Evolutionary conservation across 1,139 yeast genomes (phyloP).

Genomic region (Lodderomyces elongisporus): DNA sequence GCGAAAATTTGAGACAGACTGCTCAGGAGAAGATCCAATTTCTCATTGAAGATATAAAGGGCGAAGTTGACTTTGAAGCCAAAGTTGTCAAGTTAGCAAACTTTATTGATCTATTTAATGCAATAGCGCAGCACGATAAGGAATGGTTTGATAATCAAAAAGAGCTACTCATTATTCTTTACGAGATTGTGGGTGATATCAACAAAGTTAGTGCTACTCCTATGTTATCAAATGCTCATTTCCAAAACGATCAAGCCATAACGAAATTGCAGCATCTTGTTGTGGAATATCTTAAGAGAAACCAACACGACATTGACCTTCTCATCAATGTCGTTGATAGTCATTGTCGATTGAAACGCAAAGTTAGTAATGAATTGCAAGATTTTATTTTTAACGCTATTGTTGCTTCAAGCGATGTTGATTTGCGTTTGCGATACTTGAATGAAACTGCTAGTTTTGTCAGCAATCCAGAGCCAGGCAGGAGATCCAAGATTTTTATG

Average conservation of each 20-base stretch:
- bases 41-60: slow-evolving; percentile 31
- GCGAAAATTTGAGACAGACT: slow-evolving; percentile 50
- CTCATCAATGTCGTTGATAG: slow-evolving; percentile 49
- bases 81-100: slow-evolving; percentile 67
- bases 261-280: slow-evolving; percentile 55
- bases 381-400: slow-evolving; percentile 55
- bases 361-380: slow-evolving; percentile 46
- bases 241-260: slow-evolving; percentile 72
- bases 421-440: slow-evolving; percentile 48
- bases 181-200: slow-evolving; percentile 43
- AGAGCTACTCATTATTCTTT: slow-evolving; percentile 43
- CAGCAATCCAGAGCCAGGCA: slow-evolving; percentile 34
- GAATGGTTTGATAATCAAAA: slow-evolving; percentile 62
- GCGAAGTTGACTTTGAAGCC: slow-evolving; percentile 47
- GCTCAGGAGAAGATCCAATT: slow-evolving; percentile 49
- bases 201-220: slow-evolving; percentile 38
- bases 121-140: slow-evolving; percentile 47
- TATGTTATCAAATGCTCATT: slow-evolving; percentile 56
- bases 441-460: slow-evolving; percentile 46
- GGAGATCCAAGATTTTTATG: slow-evolving; percentile 58
- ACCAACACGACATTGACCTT: slow-evolving; percentile 25
- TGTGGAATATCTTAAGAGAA: slow-evolving; percentile 42
- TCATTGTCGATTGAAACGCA: slow-evolving; percentile 41
- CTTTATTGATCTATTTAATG: slow-evolving; percentile 56
- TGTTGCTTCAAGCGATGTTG: slow-evolving; percentile 47